Conservation (phyloP, 306 rosid species). For the Benincasa hispida region DNA sequence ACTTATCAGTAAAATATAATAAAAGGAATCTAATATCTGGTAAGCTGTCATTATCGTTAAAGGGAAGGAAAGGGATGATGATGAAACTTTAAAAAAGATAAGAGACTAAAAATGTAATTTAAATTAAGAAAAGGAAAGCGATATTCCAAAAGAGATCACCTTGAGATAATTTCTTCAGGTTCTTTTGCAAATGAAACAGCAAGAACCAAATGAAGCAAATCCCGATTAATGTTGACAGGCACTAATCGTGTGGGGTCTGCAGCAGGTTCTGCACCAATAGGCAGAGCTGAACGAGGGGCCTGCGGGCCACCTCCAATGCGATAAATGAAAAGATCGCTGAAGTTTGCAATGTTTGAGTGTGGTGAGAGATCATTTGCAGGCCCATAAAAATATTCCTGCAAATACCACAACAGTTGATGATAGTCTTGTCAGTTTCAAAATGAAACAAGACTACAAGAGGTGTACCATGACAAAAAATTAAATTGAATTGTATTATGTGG, state of each 20-base stretch:
- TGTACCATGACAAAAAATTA: background rate
- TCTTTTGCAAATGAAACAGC: slow-evolving; percentile 88
- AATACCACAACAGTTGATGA: slow-evolving; percentile 10
- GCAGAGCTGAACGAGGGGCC: slow-evolving; percentile 95
- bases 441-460: background rate
- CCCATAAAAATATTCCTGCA: slow-evolving; percentile 92
- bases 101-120: background rate
- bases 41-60: background rate
- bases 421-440: slow-evolving; percentile 2
- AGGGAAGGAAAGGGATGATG: background rate
- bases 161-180: slow-evolving; percentile 82
- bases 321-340: slow-evolving; percentile 58
- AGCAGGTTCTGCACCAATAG: slow-evolving; percentile 96
- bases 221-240: slow-evolving; percentile 62
- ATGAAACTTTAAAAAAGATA: background rate
- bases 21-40: background rate
- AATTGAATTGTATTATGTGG: background rate
- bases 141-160: slow-evolving; percentile 32
- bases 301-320: slow-evolving; percentile 97
- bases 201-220: slow-evolving; percentile 68
- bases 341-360: slow-evolving; percentile 74
- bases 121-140: background rate
- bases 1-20: background rate
- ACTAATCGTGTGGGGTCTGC: slow-evolving; percentile 86
- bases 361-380: slow-evolving; percentile 84